Conservation (phyloP, 257 asterid genomes). For the Vinca minor region DNA sequence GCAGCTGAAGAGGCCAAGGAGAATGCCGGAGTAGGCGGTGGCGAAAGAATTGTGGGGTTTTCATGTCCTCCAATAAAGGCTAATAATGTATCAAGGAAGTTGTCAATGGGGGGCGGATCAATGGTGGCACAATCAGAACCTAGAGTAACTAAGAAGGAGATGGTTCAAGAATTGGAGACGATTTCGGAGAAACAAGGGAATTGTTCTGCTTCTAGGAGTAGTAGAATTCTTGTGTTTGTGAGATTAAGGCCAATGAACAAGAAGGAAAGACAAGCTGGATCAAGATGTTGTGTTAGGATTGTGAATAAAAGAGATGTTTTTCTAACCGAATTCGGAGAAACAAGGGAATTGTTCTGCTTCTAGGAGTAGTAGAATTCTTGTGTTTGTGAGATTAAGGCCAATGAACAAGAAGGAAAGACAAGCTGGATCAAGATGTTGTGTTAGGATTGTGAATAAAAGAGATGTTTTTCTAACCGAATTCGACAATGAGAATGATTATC, state of each 20-base stretch:
- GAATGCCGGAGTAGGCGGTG: slow-evolving; percentile 20
- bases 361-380: slow-evolving; percentile 46
- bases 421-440: slow-evolving; percentile 51
- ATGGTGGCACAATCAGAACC: slow-evolving; percentile 24
- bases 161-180: slow-evolving; percentile 25
- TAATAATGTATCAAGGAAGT: slow-evolving; percentile 32
- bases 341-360: slow-evolving; percentile 1
- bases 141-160: slow-evolving; percentile 21
- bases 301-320: slow-evolving; percentile 50
- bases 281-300: slow-evolving; percentile 46
- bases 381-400: slow-evolving; percentile 64
- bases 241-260: slow-evolving; percentile 54
- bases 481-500: slow-evolving; percentile 44
- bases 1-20: slow-evolving; percentile 39
- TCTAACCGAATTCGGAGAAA: slow-evolving; percentile 44
- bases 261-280: slow-evolving; percentile 53
- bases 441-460: slow-evolving; percentile 42
- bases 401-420: slow-evolving; percentile 47
- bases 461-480: slow-evolving; percentile 51
- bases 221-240: slow-evolving; percentile 60
- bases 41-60: slow-evolving; percentile 22
- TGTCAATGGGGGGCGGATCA: slow-evolving; percentile 32
- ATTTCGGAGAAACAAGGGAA: slow-evolving; percentile 18
- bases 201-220: slow-evolving; percentile 16
- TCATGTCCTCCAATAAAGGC: slow-evolving; percentile 31